A percentile compares a stretch with the other conserved stretches of the same genome.
Conservation (phyloP, 1,284 basidiomycete species). For the Ustilago cynodontis region DNA sequence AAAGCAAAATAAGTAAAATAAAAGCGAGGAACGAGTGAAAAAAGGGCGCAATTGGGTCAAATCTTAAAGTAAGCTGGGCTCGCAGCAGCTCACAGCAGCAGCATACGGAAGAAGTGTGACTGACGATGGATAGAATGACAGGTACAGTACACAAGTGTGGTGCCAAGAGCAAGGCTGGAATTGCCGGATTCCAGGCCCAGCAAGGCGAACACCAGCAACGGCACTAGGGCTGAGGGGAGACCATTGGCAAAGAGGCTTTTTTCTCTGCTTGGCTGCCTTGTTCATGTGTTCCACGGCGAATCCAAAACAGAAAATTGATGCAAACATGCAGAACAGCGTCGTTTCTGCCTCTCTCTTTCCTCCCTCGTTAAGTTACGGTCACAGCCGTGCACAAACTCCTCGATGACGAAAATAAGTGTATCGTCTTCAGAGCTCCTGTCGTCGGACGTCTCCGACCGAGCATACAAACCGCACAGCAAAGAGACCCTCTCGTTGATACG, state of each 20-base stretch:
- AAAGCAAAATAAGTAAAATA: constrained; percentile 5
- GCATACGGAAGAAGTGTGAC: not conserved
- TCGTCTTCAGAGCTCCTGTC: too few relatives aligned
- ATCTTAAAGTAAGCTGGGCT: constrained; percentile 6
- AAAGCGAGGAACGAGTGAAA: constrained; percentile 3
- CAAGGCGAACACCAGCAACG: not conserved
- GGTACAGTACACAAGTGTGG: too few relatives aligned
- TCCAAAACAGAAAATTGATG: constrained; percentile 7
- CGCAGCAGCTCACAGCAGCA: not conserved
- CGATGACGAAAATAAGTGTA: constrained; percentile 16
- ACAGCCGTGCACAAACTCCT: constrained; percentile 8
- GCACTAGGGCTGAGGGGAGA: not conserved
- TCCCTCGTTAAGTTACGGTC: too few relatives aligned
- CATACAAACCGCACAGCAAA: not conserved
- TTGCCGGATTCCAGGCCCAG: constrained; percentile 7
- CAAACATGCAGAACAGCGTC: not conserved
- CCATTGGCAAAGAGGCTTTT: not conserved
- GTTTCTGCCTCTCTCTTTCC: not conserved
- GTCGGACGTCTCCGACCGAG: not conserved
- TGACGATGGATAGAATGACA: too few relatives aligned
- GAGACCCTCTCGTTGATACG: too few relatives aligned
- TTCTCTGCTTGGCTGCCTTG: not conserved
- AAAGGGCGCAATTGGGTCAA: not conserved
- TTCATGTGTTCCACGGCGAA: constrained; percentile 3
- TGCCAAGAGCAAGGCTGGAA: too few relatives aligned